Percentiles rank a stretch among this genome's conserved stretches.
phyloP scores from a whole-genome alignment of 768 basidiomycete genomes.

The Filobasidium wieringae region DNA sequence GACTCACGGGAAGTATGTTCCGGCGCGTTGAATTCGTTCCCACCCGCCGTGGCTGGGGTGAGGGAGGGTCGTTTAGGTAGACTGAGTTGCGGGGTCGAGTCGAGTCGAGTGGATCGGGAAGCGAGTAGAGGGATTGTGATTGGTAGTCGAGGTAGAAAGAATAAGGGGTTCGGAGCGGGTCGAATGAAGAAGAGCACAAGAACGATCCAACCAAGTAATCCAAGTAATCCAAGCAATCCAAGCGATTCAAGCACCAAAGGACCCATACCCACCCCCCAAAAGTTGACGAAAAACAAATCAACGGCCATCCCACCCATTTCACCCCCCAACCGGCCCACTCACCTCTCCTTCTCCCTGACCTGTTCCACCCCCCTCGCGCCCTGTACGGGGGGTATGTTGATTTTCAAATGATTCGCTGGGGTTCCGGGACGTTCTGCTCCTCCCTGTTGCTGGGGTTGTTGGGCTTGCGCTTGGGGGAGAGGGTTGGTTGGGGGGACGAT shows the following conservation, averaged over 20 bases:
- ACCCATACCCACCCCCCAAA: no score
- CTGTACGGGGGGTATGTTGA: constrained; percentile 28
- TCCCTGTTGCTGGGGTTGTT: background rate
- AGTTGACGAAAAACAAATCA: background rate
- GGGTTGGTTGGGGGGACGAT: background rate
- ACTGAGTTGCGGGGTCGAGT: constrained; percentile 7
- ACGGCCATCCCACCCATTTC: background rate
- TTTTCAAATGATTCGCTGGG: constrained; percentile 24
- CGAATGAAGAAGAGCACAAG: no score
- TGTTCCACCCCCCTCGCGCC: constrained; percentile 10
- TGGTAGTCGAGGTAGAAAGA: no score
- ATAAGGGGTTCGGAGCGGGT: no score
- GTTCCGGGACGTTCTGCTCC: background rate
- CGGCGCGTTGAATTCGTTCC: background rate
- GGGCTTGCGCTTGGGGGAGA: background rate
- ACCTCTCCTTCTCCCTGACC: constrained; percentile 30
- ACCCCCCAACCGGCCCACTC: constrained; percentile 9
- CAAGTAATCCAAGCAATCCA: no score
- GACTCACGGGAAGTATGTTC: constrained; percentile 1
- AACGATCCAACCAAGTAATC: no score
- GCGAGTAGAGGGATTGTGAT: background rate
- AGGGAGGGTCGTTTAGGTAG: constrained; percentile 33
- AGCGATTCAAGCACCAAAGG: no score
- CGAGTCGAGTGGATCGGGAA: background rate
- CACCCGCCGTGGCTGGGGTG: constrained; percentile 4